Base-by-base conservation (phyloP, 257 asterid genomes). In the Dorcoceras hygrometricum region DNA sequence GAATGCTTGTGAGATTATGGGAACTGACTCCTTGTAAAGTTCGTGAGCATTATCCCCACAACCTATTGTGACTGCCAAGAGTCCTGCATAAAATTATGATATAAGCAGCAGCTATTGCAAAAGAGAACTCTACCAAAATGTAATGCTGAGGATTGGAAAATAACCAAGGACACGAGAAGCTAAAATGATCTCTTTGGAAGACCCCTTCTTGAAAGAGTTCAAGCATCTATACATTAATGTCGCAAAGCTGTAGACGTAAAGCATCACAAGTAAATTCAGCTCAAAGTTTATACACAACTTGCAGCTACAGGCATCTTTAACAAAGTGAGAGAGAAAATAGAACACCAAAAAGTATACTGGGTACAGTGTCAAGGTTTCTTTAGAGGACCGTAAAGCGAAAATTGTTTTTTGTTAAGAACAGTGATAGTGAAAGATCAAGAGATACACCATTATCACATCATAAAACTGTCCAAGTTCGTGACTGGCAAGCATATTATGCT, bases 101-200 rank as follows among this genome's bases (percentile, higher is more conserved):
- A 26, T 14, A 22, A 76, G 26, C 5, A 54, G 62, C 56, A 24
- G 72, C 48, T 48, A 67, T 7, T 20, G 23, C 2, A 46, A 27
- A 50, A 20, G 0, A 56, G 22, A 39, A 31, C 8, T 2, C 24
- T 9, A 27, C 67, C 34, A 20, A 56, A 63, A 14, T 2, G 5
- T n/a, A 19, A 26, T 14, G n/a, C 16, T 60, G 23, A 39, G 34
- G 65, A 73, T 20, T n/a, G 19, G 65, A 65, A 34, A 71, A 55
- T 71, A 63, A 78, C 80, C 83, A 12, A 79, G 63, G 58, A 69
- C 73, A 10, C 55, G 73, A 64, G 69, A 72, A 59, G 83, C 80
- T 34, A 71, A 62, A 68, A 32, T 76, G 68, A 75, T 75, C 75
- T 79, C 83, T 36, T 75, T 71, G 50, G 76, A 27, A 29, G 80